These are phyloP conservation scores for Tulasnella sp. DNA, from an alignment of 768 basidiomycete species.

Conservation along the genomic window DNA sequence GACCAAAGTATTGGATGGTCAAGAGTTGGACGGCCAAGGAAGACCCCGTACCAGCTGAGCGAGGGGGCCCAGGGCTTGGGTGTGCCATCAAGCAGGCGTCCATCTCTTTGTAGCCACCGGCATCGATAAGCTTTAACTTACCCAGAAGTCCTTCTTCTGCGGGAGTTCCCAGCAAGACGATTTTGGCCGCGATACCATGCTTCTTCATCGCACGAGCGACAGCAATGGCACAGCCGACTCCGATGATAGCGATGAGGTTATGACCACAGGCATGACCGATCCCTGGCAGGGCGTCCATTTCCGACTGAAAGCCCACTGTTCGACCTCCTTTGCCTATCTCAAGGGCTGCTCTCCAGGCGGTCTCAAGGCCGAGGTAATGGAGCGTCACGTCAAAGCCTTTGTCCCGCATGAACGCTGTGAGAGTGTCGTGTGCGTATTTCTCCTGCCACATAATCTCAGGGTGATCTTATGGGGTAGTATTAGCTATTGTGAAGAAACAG, in stretches of 20 bases:
- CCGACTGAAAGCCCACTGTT: conserved; percentile 71
- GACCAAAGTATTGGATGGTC: conserved; percentile 59
- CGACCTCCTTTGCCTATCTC: conserved; percentile 57
- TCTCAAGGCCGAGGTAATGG: conserved; percentile 53
- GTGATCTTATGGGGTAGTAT: background rate
- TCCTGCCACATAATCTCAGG: conserved; percentile 6
- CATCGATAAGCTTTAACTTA: conserved; percentile 57
- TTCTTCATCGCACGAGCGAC: conserved; percentile 54
- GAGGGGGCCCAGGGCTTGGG: conserved; percentile 66
- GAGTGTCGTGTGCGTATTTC: conserved; percentile 48
- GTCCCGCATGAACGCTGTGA: conserved; percentile 57
- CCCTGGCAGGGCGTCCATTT: conserved; percentile 57
- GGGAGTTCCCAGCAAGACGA: conserved; percentile 72
- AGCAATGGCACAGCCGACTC: conserved; percentile 63
- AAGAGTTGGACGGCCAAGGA: conserved; percentile 58
- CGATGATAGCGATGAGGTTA: conserved; percentile 70
- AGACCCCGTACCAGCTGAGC: conserved; percentile 55
- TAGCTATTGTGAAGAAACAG: background rate
- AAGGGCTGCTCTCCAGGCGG: conserved; percentile 69
- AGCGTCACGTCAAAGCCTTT: conserved; percentile 57
- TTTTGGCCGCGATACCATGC: conserved; percentile 56
- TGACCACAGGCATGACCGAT: conserved; percentile 53
- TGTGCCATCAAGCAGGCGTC: conserved; percentile 81
- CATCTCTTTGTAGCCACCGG: conserved; percentile 74
- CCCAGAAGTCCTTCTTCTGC: conserved; percentile 76